Conservation (phyloP, 306 rosid genomes). For the Cucurbita moschata region DNA sequence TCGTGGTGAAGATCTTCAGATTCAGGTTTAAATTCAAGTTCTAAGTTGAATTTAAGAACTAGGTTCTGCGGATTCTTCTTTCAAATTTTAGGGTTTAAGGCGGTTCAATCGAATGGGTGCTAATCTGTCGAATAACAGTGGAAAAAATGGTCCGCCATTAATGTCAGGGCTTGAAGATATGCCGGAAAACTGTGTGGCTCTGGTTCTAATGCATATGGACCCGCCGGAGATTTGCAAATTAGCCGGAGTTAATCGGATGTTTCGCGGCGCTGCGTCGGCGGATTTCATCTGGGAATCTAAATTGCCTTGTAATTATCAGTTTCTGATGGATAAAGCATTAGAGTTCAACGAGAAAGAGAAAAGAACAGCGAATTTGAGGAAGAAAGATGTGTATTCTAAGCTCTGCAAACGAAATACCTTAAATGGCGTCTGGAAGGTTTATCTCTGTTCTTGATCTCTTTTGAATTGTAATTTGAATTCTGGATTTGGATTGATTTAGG, state of each 20-base stretch:
- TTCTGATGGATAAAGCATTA: conserved; percentile 34
- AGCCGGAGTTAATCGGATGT: conserved; percentile 52
- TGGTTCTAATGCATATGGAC: conserved; percentile 46
- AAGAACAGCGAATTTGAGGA: conserved; percentile 18
- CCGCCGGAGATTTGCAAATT: conserved; percentile 63
- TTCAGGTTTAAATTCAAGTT: conserved; percentile 46
- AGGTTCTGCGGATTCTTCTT: neutral
- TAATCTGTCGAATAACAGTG: conserved; percentile 23
- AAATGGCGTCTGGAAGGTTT: conserved; percentile 61
- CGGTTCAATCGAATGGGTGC: conserved; percentile 34
- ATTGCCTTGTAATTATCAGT: conserved; percentile 57
- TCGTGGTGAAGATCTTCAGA: conserved; percentile 39
- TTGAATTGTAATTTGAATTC: neutral
- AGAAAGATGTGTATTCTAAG: conserved; percentile 52
- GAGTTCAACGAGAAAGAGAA: conserved; percentile 11
- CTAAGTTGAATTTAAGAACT: conserved; percentile 11
- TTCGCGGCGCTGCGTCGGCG: conserved; percentile 64
- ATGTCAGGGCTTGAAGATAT: conserved; percentile 56
- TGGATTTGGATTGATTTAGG: neutral
- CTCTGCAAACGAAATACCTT: conserved; percentile 50
- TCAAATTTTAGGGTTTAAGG: neutral
- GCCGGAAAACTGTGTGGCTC: conserved; percentile 75
- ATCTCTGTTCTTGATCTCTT: neutral
- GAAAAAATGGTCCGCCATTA: neutral
- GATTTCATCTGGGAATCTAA: conserved; percentile 85